Percentiles rank a stretch among this genome's conserved stretches.
Evolutionary conservation across 176 grass and related monocot species (phyloP).

Genomic region (Avena atlantica): DNA sequence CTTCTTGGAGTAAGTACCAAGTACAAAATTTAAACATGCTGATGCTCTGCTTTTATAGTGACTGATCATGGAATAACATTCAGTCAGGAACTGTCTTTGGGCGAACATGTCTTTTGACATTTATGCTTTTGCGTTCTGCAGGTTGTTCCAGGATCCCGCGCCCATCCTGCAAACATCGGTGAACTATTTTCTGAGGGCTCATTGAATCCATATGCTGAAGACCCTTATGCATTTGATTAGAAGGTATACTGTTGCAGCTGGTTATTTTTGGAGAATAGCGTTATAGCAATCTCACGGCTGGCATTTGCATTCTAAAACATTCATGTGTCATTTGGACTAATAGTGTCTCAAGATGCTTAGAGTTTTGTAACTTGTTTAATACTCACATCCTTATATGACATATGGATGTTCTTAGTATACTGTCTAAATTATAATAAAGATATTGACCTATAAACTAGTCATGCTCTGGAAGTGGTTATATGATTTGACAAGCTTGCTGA

Average conservation of each 20-base stretch:
- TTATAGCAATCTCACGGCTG: slow-evolving; percentile 28
- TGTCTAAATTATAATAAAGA: slow-evolving; percentile 22
- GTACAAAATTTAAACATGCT: neutral
- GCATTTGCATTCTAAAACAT: slow-evolving; percentile 20
- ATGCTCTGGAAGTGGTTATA: slow-evolving; percentile 22
- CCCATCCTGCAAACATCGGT: slow-evolving; percentile 70
- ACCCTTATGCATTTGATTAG: slow-evolving; percentile 95
- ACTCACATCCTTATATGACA: slow-evolving; percentile 9
- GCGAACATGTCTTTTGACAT: slow-evolving; percentile 20
- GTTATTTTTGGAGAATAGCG: slow-evolving; percentile 19
- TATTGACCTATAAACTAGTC: neutral
- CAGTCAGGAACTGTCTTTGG: slow-evolving; percentile 5
- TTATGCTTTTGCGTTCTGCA: slow-evolving; percentile 33
- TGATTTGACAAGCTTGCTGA: neutral
- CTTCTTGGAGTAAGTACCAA: neutral
- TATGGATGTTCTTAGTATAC: neutral
- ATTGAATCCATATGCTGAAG: slow-evolving; percentile 94
- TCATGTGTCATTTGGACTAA: neutral
- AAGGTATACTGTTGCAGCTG: slow-evolving; percentile 52
- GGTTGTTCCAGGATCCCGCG: slow-evolving; percentile 59
- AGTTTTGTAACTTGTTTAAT: slow-evolving; percentile 10
- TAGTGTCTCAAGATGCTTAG: slow-evolving; percentile 5
- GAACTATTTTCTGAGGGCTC: slow-evolving; percentile 96
- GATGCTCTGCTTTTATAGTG: slow-evolving; percentile 28
- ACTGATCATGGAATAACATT: slow-evolving; percentile 29